phyloP scores from a whole-genome alignment of 495 filamentous ascomycete species.

The Chaetomidium leptoderma region DNA sequence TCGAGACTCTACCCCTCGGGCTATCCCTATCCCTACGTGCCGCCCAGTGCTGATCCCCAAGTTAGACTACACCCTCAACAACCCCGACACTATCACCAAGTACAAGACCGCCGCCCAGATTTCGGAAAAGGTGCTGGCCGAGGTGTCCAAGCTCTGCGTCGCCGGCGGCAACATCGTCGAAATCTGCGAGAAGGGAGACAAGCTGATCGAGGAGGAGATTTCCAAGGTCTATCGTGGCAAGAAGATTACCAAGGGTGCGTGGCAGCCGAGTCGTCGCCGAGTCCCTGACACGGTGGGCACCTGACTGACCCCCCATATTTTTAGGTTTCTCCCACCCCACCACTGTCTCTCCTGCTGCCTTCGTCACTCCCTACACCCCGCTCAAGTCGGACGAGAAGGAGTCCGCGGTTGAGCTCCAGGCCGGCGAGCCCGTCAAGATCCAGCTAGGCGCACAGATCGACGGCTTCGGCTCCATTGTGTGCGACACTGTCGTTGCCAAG shows the following conservation, averaged over 20 bases:
- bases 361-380: slow-evolving; percentile 95
- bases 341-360: slow-evolving; percentile 89
- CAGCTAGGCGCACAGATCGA: slow-evolving; percentile 97
- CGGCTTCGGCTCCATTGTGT: slow-evolving; percentile 93
- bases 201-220: slow-evolving; percentile 88
- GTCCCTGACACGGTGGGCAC: not conserved
- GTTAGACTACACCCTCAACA: slow-evolving; percentile 87
- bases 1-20: not conserved
- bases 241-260: slow-evolving; percentile 82
- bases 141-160: slow-evolving; percentile 73
- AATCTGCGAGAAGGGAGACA: slow-evolving; percentile 92
- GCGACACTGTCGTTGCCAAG: slow-evolving; percentile 78
- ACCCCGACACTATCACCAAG: slow-evolving; percentile 96
- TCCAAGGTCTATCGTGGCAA: slow-evolving; percentile 97
- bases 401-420: slow-evolving; percentile 70
- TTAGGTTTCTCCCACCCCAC: slow-evolving; percentile 87
- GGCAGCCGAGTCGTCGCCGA: not conserved
- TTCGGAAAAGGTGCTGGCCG: slow-evolving; percentile 88
- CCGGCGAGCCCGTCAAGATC: slow-evolving; percentile 85
- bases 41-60: slow-evolving; percentile 15
- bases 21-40: not conserved
- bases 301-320: not conserved
- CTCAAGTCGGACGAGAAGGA: slow-evolving; percentile 80
- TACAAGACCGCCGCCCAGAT: slow-evolving; percentile 95
- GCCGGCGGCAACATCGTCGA: slow-evolving; percentile 87